Evolutionary conservation across 75 land plant species (phyloP), one percentile per base, ranked within the genome.

Genomic region (Selaginella moellendorffii): DNA sequence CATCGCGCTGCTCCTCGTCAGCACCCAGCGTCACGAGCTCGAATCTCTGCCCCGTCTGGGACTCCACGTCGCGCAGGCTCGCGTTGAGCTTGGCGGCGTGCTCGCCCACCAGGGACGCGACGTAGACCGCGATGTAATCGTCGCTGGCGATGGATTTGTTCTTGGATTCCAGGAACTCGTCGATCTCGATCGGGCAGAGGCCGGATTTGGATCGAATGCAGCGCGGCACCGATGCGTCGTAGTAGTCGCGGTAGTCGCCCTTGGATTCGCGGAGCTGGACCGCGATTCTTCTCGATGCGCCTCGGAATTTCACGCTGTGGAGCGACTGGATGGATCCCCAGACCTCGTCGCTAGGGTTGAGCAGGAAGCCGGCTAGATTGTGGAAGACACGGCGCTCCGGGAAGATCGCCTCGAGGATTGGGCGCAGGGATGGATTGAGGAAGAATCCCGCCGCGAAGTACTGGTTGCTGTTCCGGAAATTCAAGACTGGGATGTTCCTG

Each of bases 381-480:
- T 73, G 75, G 46, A 73, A 68, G 1, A 52, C 54, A 29, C 68
- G 67, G 70, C 53, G 60, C 12, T 68, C 59, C 10, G 65, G 70
- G 53, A 72, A 72, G 25, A 72, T 30, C 14, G 30, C 1, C 51
- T 66, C 70, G 5, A 72, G 64, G 1, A 72, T 29, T 22, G 74
- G 74, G 26, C 69, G 62, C 1, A 72, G 71, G 2, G 71, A 28
- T 12, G 74, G 74, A 62, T 72, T 72, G 2, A 54, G 22, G 71
- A 30, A 72, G 63, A 72, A 59, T 2, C 70, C 74, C 21, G 28
- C 30, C 18, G 63, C 63, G 2, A 72, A 66, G 63, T 66, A 68
- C 14, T 72, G 71, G 70, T 72, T 72, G 18, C 71, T 54, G 63
- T 66, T 58, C 29, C 70, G 30, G 62, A 72, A 65, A 52, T 66